Percentiles rank a stretch among this genome's conserved stretches.
Conservation (phyloP, 805 yeast genomes). For the Candida sphagnicola region DNA sequence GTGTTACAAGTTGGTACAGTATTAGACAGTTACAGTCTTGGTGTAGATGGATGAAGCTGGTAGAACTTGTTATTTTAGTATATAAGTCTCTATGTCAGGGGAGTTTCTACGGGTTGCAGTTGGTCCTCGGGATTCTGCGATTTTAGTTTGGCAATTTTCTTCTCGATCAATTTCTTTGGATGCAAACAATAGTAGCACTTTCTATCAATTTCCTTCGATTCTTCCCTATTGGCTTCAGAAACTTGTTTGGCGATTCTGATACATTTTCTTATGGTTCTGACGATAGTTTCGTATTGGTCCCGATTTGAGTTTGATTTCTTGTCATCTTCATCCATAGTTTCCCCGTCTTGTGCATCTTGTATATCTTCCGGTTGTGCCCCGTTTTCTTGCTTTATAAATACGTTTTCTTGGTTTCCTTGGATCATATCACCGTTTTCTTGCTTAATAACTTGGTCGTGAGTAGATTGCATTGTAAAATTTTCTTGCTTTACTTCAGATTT, state of each 20-base stretch:
- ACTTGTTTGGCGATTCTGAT: slow-evolving; percentile 39
- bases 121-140: not conserved
- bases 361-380: slow-evolving; percentile 3
- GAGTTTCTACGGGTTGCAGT: too few species aligned
- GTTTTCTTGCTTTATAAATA: not conserved
- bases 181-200: slow-evolving; percentile 61
- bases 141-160: slow-evolving; percentile 27
- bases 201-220: slow-evolving; percentile 58
- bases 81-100: too few species aligned
- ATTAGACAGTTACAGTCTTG: too few species aligned
- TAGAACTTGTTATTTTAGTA: too few species aligned
- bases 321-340: slow-evolving; percentile 9
- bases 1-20: too few species aligned
- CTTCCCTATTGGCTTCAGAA: slow-evolving; percentile 51
- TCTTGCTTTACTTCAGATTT: slow-evolving; percentile 7
- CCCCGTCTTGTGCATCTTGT: slow-evolving; percentile 8
- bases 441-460: not conserved
- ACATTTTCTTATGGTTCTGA: slow-evolving; percentile 48
- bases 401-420: too few species aligned
- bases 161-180: slow-evolving; percentile 51
- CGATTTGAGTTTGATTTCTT: slow-evolving; percentile 9
- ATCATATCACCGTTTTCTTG: not conserved
- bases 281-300: slow-evolving; percentile 40
- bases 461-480: not conserved
- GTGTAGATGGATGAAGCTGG: too few species aligned